These are phyloP conservation scores for Pythium chondricola DNA, from an alignment of 352 stramenopile genomes.

Conservation along the genomic window DNA sequence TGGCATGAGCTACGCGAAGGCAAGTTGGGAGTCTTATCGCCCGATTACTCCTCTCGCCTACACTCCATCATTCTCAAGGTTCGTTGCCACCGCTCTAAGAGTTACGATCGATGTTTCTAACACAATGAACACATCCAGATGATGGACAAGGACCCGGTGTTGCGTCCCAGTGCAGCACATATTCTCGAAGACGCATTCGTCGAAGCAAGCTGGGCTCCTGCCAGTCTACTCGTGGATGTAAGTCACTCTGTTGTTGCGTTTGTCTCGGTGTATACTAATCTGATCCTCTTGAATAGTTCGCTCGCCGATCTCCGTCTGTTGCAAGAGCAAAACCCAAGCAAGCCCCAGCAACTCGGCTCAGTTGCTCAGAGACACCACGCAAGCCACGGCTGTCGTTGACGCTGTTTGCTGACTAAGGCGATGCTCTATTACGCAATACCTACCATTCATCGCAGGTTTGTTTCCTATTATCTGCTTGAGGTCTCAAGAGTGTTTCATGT, in stretches of 20 bases:
- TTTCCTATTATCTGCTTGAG: no score
- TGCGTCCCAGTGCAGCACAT: constrained; percentile 31
- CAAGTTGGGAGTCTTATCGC: constrained; percentile 31
- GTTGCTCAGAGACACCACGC: constrained; percentile 16
- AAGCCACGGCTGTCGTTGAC: constrained; percentile 20
- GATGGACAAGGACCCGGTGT: constrained; percentile 41
- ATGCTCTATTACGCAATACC: no score
- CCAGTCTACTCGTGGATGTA: constrained; percentile 12
- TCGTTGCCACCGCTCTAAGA: constrained; percentile 4
- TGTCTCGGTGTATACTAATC: not conserved
- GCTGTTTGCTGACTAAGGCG: constrained; percentile 13
- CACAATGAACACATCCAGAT: constrained; percentile 31
- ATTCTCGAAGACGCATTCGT: constrained; percentile 30
- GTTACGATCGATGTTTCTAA: no score
- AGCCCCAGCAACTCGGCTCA: no score
- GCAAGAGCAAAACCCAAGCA: constrained; percentile 3
- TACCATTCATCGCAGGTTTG: no score
- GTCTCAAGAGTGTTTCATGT: no score
- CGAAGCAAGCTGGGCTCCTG: constrained; percentile 7
- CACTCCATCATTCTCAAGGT: constrained; percentile 36
- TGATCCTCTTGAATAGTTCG: no score
- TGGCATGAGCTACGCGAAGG: constrained; percentile 69
- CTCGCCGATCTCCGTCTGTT: no score
- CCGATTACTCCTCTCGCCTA: constrained; percentile 45
- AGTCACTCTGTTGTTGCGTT: not conserved